phyloP scores from a whole-genome alignment of 2,329 filamentous ascomycete genomes.

The Ophiostoma quercus region DNA sequence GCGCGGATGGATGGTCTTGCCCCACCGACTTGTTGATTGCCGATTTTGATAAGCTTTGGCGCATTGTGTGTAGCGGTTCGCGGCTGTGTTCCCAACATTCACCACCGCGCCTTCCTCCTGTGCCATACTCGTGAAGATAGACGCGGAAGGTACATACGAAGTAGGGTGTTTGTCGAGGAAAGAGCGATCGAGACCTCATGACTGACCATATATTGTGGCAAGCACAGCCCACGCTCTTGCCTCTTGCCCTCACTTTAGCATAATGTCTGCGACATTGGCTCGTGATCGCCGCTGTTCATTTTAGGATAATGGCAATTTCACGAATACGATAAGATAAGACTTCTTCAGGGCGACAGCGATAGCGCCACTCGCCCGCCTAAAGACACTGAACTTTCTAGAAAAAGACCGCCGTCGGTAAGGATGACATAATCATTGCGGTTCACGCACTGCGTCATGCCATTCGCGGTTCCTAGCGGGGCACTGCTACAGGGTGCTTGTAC shows the following conservation, averaged over 20 bases:
- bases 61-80: neutral
- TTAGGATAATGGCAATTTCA: neutral
- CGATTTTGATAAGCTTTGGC: neutral
- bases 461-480: constrained; percentile 10
- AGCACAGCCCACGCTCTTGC: neutral
- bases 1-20: constrained; percentile 11
- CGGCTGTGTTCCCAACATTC: neutral
- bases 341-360: neutral
- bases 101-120: neutral
- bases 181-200: neutral
- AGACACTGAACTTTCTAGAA: constrained; percentile 29
- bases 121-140: neutral
- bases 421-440: neutral
- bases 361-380: neutral
- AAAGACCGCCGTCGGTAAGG: neutral
- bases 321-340: neutral
- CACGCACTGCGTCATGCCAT: constrained; percentile 11
- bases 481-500: neutral
- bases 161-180: neutral
- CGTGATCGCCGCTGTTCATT: neutral
- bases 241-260: neutral
- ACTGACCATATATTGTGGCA: neutral
- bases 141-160: neutral
- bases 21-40: constrained; percentile 15
- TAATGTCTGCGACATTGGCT: neutral